A percentile compares a stretch with the other conserved stretches of the same genome.
Evolutionary conservation across 768 basidiomycete species (phyloP).

Genomic region (Candolleomyces efflorescens): DNA sequence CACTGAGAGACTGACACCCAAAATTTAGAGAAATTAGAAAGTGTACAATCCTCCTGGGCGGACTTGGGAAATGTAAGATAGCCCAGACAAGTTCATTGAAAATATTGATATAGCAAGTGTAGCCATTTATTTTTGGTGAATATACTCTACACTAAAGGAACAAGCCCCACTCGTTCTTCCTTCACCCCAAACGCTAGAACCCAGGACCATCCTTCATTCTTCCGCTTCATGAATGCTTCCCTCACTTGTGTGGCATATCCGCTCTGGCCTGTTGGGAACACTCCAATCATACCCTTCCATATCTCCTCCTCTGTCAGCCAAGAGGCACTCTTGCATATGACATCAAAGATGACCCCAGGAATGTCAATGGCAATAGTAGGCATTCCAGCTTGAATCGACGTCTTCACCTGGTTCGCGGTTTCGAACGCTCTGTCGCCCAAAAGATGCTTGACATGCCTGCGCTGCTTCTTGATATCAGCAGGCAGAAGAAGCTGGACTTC

Average conservation of each 20-base stretch:
- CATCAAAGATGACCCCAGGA: constrained; percentile 53
- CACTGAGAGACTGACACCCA: too few relatives aligned
- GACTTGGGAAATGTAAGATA: too few relatives aligned
- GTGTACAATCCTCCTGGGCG: too few relatives aligned
- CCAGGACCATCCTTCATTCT: constrained; percentile 58
- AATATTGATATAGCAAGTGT: too few relatives aligned
- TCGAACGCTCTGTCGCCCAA: constrained; percentile 71
- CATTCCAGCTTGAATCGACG: constrained; percentile 53
- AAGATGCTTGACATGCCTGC: constrained; percentile 67
- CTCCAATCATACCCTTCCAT: constrained; percentile 56
- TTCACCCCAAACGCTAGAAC: constrained; percentile 62
- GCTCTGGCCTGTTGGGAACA: constrained; percentile 53
- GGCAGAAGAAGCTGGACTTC: constrained; percentile 65
- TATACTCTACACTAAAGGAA: constrained; percentile 30
- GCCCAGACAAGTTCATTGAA: too few relatives aligned
- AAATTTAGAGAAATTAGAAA: too few relatives aligned
- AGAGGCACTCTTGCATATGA: constrained; percentile 47
- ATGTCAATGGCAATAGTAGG: constrained; percentile 76
- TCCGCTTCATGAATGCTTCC: constrained; percentile 59
- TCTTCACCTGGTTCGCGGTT: constrained; percentile 51
- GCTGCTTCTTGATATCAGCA: constrained; percentile 66
- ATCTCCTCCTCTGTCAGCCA: constrained; percentile 77
- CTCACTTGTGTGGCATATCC: constrained; percentile 66
- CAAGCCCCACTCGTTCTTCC: constrained; percentile 65
- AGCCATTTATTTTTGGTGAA: neutral